phyloP scores from a whole-genome alignment of 2,329 filamentous ascomycete genomes.

The Botrytis cinerea region DNA sequence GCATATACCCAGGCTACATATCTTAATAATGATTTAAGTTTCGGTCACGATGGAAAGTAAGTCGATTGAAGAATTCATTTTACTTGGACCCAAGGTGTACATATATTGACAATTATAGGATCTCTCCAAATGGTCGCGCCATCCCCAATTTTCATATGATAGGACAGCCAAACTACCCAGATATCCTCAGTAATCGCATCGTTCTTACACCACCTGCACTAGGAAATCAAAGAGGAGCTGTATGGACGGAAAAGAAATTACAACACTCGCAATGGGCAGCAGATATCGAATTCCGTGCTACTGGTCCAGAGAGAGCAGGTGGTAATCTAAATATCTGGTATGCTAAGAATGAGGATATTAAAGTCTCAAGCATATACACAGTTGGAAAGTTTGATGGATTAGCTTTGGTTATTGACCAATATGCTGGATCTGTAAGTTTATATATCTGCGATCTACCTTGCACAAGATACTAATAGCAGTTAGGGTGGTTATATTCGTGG shows the following conservation, averaged over 20 bases:
- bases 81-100: background rate
- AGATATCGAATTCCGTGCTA: conserved; percentile 85
- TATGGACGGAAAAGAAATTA: conserved; percentile 73
- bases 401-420: conserved; percentile 80
- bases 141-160: conserved; percentile 40
- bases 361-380: conserved; percentile 79
- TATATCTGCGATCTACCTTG: background rate
- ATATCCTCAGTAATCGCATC: conserved; percentile 82
- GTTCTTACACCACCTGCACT: conserved; percentile 88
- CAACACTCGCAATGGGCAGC: conserved; percentile 72
- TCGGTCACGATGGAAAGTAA: conserved; percentile 48
- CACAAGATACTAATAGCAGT: background rate
- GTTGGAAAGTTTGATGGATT: conserved; percentile 87
- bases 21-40: conserved; percentile 43
- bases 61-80: conserved; percentile 18
- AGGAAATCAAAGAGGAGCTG: conserved; percentile 78
- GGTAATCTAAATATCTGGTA: conserved; percentile 97
- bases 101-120: conserved; percentile 31
- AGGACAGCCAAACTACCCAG: conserved; percentile 54
- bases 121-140: conserved; percentile 39
- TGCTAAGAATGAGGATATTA: conserved; percentile 68
- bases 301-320: conserved; percentile 78
- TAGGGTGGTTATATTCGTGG: conserved; percentile 79
- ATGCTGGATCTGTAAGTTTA: conserved; percentile 62
- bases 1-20: conserved; percentile 39